A percentile compares a stretch with the other conserved stretches of the same genome.
Conservation (phyloP, 2,329 filamentous ascomycete genomes). For the Aspergillus chevalieri region DNA sequence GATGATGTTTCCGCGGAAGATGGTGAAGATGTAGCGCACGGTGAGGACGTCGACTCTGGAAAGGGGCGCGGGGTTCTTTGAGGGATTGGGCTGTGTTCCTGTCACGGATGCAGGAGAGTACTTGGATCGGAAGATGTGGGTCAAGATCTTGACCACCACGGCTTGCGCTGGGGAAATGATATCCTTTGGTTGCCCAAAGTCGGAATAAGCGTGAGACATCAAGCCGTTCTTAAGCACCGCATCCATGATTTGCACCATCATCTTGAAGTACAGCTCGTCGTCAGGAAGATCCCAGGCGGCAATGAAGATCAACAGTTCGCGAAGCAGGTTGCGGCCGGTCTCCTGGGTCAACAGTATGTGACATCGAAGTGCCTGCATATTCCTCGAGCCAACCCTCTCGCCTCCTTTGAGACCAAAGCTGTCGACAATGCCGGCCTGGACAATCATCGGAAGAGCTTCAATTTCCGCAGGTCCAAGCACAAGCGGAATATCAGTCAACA, state of each 20-base stretch:
- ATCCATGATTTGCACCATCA: conserved; percentile 93
- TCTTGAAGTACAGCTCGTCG: conserved; percentile 89
- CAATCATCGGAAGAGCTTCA: conserved; percentile 92
- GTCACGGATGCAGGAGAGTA: conserved; percentile 44
- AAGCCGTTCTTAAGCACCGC: conserved; percentile 83
- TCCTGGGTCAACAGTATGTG: conserved; percentile 85
- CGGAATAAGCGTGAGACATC: conserved; percentile 87
- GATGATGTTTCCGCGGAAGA: conserved; percentile 86
- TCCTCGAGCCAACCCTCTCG: conserved; percentile 55
- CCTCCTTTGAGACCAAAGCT: conserved; percentile 65
- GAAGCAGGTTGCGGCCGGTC: conserved; percentile 79
- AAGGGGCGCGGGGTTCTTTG: conserved; percentile 52
- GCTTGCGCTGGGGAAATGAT: conserved; percentile 94
- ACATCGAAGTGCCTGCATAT: conserved; percentile 83
- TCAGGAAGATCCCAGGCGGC: conserved; percentile 95
- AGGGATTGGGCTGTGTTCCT: conserved; percentile 49
- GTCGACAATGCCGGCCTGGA: conserved; percentile 89
- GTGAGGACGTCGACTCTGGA: conserved; percentile 56
- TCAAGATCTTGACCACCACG: conserved; percentile 83
- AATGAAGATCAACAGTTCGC: conserved; percentile 91
- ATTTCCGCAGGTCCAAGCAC: conserved; percentile 93
- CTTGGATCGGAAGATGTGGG: conserved; percentile 73
- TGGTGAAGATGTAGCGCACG: conserved; percentile 85
- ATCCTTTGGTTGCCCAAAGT: conserved; percentile 85
- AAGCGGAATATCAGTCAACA: conserved; percentile 89